These are phyloP conservation scores for Tolypocladium tropicale DNA, from an alignment of 2,329 filamentous ascomycete species.

Conservation along the genomic window DNA sequence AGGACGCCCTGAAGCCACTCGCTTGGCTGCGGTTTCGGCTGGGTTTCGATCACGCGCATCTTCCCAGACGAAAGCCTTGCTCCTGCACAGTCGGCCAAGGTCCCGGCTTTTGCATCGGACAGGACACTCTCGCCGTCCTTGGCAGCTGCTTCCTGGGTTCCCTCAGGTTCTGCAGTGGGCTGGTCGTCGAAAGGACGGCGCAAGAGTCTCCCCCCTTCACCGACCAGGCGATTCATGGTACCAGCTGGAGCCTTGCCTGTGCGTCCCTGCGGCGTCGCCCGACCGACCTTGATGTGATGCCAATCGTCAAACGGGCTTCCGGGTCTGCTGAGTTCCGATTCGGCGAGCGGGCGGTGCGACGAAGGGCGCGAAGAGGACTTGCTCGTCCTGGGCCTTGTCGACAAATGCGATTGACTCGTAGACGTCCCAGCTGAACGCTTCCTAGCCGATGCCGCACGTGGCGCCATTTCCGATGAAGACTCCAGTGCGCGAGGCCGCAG, in stretches of 20 bases:
- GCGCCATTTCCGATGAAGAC: constrained; percentile 10
- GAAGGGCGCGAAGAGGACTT: constrained; percentile 7
- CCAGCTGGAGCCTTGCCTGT: not conserved
- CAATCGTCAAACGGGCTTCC: constrained; percentile 24
- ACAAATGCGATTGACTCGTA: constrained; percentile 3
- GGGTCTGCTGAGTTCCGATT: not conserved
- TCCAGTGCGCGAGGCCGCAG: constrained; percentile 40
- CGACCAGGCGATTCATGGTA: constrained; percentile 20
- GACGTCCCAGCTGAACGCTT: constrained; percentile 8
- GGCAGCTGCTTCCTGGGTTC: not conserved
- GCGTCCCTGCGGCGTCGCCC: constrained; percentile 2
- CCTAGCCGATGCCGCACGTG: constrained; percentile 14
- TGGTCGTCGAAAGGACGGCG: constrained; percentile 34
- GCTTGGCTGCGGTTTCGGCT: constrained; percentile 11
- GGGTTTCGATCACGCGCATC: not conserved
- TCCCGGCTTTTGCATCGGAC: not conserved
- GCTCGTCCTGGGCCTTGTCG: constrained; percentile 3
- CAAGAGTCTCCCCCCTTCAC: constrained; percentile 28
- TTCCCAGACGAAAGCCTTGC: not conserved
- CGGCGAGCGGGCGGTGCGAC: constrained; percentile 2
- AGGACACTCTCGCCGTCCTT: not conserved
- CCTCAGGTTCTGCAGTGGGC: not conserved
- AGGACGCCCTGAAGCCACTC: constrained; percentile 53
- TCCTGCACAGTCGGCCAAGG: not conserved
- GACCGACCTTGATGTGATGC: constrained; percentile 24